Conservation (phyloP, 2,329 filamentous ascomycete species). For the Xylariaceae sp. region DNA sequence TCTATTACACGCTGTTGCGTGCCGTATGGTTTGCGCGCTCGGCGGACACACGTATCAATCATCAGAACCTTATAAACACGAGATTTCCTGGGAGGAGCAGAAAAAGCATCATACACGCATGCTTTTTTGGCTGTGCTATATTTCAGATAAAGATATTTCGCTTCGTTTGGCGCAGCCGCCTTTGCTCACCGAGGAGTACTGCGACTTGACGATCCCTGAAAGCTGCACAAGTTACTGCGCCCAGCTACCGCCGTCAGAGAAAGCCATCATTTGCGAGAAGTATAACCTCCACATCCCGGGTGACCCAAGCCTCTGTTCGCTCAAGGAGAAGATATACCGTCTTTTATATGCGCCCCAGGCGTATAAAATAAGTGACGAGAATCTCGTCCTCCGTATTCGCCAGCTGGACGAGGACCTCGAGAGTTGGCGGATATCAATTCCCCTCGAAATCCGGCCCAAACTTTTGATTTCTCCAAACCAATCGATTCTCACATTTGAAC, state of each 20-base stretch:
- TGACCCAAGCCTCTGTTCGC: background rate
- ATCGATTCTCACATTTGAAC: background rate
- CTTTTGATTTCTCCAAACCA: background rate
- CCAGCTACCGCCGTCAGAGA: background rate
- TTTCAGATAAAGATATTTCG: slow-evolving; percentile 8
- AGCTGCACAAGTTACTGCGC: slow-evolving; percentile 1
- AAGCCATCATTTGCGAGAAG: background rate
- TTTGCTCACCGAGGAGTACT: slow-evolving; percentile 9
- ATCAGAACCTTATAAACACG: background rate
- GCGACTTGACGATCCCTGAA: slow-evolving; percentile 4
- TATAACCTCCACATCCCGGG: background rate
- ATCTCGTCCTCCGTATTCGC: background rate
- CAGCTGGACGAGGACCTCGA: slow-evolving; percentile 6
- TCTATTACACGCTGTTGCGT: background rate
- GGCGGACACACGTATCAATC: slow-evolving; percentile 1
- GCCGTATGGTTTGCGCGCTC: slow-evolving; percentile 6
- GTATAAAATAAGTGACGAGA: background rate
- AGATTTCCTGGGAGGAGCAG: background rate
- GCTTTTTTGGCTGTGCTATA: slow-evolving; percentile 7
- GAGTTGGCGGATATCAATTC: slow-evolving; percentile 4
- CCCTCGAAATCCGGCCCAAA: background rate
- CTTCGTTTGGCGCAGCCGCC: slow-evolving; percentile 6
- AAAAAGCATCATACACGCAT: slow-evolving; percentile 3
- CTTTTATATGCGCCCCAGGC: slow-evolving; percentile 3
- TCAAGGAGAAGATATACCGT: slow-evolving; percentile 4